Evolutionary conservation across 148 eudicot species (phyloP), one percentile per base, ranked within the genome.

Genomic region (Nyssa sinensis): DNA sequence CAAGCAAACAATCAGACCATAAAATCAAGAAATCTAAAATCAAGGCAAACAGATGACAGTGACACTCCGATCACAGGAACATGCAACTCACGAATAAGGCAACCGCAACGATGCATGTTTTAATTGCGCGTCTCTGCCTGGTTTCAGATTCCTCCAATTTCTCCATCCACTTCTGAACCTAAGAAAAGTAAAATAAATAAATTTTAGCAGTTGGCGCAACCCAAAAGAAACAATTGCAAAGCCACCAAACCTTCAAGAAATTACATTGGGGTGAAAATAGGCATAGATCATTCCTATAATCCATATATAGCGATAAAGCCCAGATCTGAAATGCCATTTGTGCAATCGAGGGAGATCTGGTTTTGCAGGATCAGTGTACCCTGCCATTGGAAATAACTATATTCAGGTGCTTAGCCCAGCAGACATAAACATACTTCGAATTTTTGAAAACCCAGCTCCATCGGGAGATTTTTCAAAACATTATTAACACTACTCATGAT

Each of bases 291-390:
- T 94, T 65, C 98, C 98, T 66, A 92, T 81, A 66, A 94, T 92
- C 98, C 98, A 94, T 69, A 94, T 86, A 79, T 94, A 92, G 41
- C 98, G 97, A 85, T 94, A 97, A 82, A 94, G 92, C 74, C 98
- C 98, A 64, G 98, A 94, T 86, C 98, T 87, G 75, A 94, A 94
- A 75, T 94, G 98, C 98, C 98, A 94, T 67, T 94, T 97, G 67
- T 92, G 94, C 62, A 90, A 73, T 62, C 88, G 90, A 79, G 98
- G 92, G 69, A 94, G 85, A 79, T 90, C 92, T 31, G 96, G 98
- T 83, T 94, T 92, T 77, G 91, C 97, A 70, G 98, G 98, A 87
- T 92, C 98, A 66, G 76, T 70, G 78, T 94, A 94, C 17, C 91
- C 98, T 94, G 89, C 65, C 71, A 83, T 65, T 16, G 51, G 57